Base-by-base conservation (phyloP, 1,284 basidiomycete species). In the Exobasidium rhododendri region DNA sequence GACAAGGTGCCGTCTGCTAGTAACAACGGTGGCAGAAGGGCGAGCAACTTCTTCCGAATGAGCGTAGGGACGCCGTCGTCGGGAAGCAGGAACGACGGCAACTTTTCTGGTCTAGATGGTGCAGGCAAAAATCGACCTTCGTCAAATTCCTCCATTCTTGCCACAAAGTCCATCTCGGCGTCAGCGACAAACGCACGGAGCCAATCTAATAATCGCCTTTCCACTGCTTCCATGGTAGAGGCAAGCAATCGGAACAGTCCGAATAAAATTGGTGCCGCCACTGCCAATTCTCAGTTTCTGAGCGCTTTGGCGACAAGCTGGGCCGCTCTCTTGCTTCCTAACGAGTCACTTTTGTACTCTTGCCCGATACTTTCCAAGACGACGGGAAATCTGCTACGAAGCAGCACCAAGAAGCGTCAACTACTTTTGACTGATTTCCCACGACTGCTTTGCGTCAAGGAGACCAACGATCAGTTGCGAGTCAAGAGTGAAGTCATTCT, bases 351-450 rank as follows among this genome's bases (percentile, higher is more conserved):
- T 59, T 59, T 71, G n/a, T 77, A 73, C 47, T 67, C 65, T 7
- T 49, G 68, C 17, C 75, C 75, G 14, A 70, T 77, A 20, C 55
- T 70, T n/a, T 70, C 74, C 7, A 64, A 66, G n/a, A 70, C 67
- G 61, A 69, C 71, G 10, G 75, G 73, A 0, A 54, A 73, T 1
- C n/a, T 50, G 14, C 70, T 71, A 1, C 68, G 70, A 47, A 74
- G 74, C 62, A 83, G 74, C 62, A 81, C 64, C 57, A 83, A 71
- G 69, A 82, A 83, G 43, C 80, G 83, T 3, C 81, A 82, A 47
- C 75, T 85, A 45, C 78, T 84, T 30, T 70, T 85, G 1, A 85
- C 84, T 17, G 83, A 83, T 66, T 81, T 83, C 55, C 83, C 83
- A 3, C 77, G 84, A 4, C 73, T 85, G n/a, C 73, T 85, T 7